phyloP scores from a whole-genome alignment of 192 early-diverging fungal species.

The Linnemannia zychae region DNA sequence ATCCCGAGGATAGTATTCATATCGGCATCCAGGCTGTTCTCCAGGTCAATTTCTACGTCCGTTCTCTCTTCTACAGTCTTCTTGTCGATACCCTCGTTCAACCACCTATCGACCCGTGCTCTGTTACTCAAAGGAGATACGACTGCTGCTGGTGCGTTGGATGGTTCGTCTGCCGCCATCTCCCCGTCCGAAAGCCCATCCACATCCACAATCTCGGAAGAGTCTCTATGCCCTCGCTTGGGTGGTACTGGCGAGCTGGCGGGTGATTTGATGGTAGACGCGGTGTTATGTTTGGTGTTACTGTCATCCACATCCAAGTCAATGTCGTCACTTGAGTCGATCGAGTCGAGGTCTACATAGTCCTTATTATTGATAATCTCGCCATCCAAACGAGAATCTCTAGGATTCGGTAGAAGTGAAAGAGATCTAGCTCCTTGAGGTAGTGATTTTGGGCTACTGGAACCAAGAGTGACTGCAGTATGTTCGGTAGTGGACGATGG shows the following conservation, averaged over 20 bases:
- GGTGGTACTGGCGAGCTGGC: not conserved
- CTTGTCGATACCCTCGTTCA: not conserved
- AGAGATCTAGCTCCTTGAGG: not conserved
- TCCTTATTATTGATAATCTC: not conserved
- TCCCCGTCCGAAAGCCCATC: conserved; percentile 34
- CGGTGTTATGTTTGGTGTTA: not conserved
- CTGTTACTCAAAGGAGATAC: not conserved
- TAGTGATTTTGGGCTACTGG: not conserved
- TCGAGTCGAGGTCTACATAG: not conserved
- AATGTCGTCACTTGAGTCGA: not conserved
- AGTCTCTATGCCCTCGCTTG: conserved; percentile 5
- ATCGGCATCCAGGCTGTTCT: conserved; percentile 16
- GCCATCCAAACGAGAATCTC: not conserved
- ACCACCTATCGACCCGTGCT: not conserved
- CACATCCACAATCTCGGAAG: conserved; percentile 22
- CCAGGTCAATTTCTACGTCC: not conserved
- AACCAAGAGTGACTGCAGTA: not conserved
- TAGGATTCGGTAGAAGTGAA: not conserved
- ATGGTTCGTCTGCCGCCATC: not conserved
- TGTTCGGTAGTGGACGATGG: not conserved
- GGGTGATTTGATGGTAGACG: not conserved
- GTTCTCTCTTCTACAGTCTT: not conserved
- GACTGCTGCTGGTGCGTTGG: not conserved
- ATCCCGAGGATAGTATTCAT: conserved; percentile 47
- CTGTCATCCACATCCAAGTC: not conserved